phyloP scores from a whole-genome alignment of 257 asterid genomes.

The Voacanga thouarsii region DNA sequence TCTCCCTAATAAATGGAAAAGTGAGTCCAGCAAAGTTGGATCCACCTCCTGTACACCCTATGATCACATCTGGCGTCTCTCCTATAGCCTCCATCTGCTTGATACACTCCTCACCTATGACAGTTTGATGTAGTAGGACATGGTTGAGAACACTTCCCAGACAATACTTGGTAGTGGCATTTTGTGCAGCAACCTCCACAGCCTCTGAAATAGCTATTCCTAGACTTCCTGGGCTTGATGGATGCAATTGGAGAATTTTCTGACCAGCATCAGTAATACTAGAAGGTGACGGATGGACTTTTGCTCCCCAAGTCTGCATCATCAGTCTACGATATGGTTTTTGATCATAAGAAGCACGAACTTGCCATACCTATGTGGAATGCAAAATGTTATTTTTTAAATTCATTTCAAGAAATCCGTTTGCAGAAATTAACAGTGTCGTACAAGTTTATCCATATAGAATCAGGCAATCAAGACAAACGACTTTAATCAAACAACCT shows the following conservation, averaged over 20 bases:
- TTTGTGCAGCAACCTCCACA: constrained; percentile 71
- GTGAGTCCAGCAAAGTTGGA: constrained; percentile 93
- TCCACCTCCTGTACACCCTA: constrained; percentile 96
- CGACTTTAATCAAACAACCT: not conserved
- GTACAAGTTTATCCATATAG: not conserved
- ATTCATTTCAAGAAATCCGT: not conserved
- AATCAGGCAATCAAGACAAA: not conserved
- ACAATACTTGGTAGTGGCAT: constrained; percentile 73
- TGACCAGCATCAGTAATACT: constrained; percentile 62
- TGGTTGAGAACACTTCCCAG: constrained; percentile 95
- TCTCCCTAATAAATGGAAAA: constrained; percentile 84
- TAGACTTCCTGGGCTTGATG: constrained; percentile 84
- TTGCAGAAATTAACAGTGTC: not conserved
- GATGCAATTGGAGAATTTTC: constrained; percentile 52
- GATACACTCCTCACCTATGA: constrained; percentile 94
- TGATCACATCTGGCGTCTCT: constrained; percentile 83
- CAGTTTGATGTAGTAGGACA: constrained; percentile 78
- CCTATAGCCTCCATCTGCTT: constrained; percentile 83
- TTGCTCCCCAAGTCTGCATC: constrained; percentile 99
- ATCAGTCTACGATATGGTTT: constrained; percentile 90
- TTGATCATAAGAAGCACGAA: constrained; percentile 83
- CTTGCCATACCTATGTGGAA: constrained; percentile 79
- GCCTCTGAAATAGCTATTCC: constrained; percentile 98
- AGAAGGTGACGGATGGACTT: constrained; percentile 96
- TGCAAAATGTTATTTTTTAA: not conserved